phyloP scores from a whole-genome alignment of 129 eudicot genomes.

The sunflower (Helianthus annuus) region DNA sequence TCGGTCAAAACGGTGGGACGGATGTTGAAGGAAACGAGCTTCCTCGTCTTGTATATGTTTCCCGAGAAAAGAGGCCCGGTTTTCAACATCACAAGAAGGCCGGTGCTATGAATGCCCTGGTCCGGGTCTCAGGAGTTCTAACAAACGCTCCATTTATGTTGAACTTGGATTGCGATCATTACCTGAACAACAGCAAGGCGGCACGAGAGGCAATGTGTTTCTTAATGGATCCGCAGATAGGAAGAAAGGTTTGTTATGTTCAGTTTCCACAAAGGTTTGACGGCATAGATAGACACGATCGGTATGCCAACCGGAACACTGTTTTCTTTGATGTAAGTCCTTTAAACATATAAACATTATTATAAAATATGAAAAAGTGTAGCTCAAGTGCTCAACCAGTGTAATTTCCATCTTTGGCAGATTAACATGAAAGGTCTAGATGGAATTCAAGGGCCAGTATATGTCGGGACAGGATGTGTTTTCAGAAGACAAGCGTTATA shows the following conservation, averaged over 20 bases:
- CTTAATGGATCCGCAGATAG: conserved; percentile 94
- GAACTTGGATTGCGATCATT: conserved; percentile 99
- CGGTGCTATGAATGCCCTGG: conserved; percentile 98
- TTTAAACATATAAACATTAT: conserved; percentile 16
- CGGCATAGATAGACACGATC: conserved; percentile 86
- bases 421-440: conserved; percentile 98
- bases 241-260: conserved; percentile 92
- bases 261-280: conserved; percentile 97
- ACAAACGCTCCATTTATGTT: conserved; percentile 99
- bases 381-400: background rate
- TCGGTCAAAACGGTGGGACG: conserved; percentile 92
- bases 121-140: conserved; percentile 85
- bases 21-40: conserved; percentile 95
- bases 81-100: conserved; percentile 99
- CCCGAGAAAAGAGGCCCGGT: conserved; percentile 99
- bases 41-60: conserved; percentile 94
- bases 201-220: conserved; percentile 96
- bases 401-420: conserved; percentile 40
- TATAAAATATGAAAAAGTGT: background rate
- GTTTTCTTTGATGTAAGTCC: conserved; percentile 93
- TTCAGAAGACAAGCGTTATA: conserved; percentile 96
- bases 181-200: conserved; percentile 99
- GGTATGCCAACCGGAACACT: conserved; percentile 98
- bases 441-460: conserved; percentile 98
- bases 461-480: conserved; percentile 98